Conservation (phyloP, 805 yeast genomes). For the Wickerhamomyces mucosus region DNA sequence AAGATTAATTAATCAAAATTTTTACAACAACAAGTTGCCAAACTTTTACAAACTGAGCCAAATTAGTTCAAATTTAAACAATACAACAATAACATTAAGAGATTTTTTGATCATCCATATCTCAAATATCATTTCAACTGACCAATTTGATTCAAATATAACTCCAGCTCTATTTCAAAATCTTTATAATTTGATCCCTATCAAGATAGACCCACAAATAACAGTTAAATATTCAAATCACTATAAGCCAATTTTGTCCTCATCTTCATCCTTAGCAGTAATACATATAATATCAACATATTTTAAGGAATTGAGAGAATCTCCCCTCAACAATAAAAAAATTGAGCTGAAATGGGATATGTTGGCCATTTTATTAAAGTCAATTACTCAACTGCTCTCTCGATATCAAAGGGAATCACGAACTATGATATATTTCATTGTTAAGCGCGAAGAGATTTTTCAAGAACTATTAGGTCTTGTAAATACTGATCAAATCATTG, state of each 20-base stretch:
- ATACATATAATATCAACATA: conserved; percentile 29
- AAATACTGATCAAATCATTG: too few relatives aligned
- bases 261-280: conserved; percentile 32
- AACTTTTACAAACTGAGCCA: conserved; percentile 33
- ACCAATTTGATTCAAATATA: conserved; percentile 24
- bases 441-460: conserved; percentile 27
- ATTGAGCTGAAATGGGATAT: conserved; percentile 39
- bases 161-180: conserved; percentile 47
- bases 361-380: conserved; percentile 48
- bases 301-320: conserved; percentile 10
- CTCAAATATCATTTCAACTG: conserved; percentile 30
- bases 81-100: conserved; percentile 33
- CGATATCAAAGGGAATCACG: conserved; percentile 43
- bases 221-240: background rate
- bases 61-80: conserved; percentile 22
- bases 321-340: conserved; percentile 12
- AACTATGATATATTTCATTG: conserved; percentile 41
- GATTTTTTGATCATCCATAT: conserved; percentile 54
- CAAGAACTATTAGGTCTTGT: conserved; percentile 4
- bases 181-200: conserved; percentile 50
- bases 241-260: background rate
- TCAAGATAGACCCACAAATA: conserved; percentile 12
- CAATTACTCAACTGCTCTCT: conserved; percentile 43
- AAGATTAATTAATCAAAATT: conserved; percentile 31
- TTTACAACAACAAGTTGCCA: conserved; percentile 44